Conservation (phyloP, 2,329 filamentous ascomycete species). For the Neofusicoccum parvum region DNA sequence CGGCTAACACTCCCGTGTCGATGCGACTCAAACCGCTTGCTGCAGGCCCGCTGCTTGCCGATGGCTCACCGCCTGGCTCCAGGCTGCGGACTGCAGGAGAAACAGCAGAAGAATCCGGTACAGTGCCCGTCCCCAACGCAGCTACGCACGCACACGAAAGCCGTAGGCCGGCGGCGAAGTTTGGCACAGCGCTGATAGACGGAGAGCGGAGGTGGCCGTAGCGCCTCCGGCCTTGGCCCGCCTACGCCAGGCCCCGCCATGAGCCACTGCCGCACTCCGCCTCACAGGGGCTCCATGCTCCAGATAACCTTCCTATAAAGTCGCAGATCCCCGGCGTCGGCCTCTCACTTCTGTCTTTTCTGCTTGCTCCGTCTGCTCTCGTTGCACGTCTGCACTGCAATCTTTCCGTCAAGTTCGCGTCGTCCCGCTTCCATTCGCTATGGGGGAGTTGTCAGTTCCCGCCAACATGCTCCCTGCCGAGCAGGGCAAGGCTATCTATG, state of each 20-base stretch:
- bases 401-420: background rate
- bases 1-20: background rate
- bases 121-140: too few relatives aligned
- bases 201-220: slow-evolving; percentile 19
- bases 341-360: background rate
- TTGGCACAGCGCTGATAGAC: background rate
- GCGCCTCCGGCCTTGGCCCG: background rate
- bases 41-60: too few relatives aligned
- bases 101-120: too few relatives aligned
- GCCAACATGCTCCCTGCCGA: background rate
- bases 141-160: too few relatives aligned
- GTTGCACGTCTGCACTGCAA: background rate
- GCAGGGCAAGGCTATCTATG: slow-evolving; percentile 46
- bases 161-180: background rate
- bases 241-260: background rate
- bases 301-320: slow-evolving; percentile 3
- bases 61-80: too few relatives aligned
- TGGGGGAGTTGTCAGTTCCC: background rate
- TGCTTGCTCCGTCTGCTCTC: background rate
- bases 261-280: background rate
- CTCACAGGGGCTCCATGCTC: slow-evolving; percentile 4
- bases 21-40: background rate
- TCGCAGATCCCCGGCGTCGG: background rate
- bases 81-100: too few relatives aligned
- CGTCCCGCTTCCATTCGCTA: background rate